These are phyloP conservation scores for Cutaneotrichosporon sp. DNA, from an alignment of 1,284 basidiomycete species.

Conservation along the genomic window DNA sequence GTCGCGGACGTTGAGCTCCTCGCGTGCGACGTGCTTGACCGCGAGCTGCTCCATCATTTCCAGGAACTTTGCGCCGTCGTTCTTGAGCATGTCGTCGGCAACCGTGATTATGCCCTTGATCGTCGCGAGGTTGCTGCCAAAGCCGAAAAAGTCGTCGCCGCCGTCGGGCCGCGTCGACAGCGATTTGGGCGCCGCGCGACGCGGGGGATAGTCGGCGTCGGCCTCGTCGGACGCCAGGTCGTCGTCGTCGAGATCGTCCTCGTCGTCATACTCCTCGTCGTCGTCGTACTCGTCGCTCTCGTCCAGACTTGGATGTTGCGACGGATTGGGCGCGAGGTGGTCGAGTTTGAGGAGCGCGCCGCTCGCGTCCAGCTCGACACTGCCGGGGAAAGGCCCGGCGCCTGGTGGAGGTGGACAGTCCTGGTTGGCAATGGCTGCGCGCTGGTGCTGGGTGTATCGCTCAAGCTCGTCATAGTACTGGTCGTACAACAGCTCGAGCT, in stretches of 20 bases:
- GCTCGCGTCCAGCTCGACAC: conserved; percentile 89
- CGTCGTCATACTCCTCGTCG: conserved; percentile 44
- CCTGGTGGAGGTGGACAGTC: conserved; percentile 85
- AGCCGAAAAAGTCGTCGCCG: conserved; percentile 66
- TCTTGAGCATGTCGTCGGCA: conserved; percentile 95
- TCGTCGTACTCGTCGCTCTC: conserved; percentile 43
- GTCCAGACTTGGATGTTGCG: conserved; percentile 43
- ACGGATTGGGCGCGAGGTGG: conserved; percentile 50
- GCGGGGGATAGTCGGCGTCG: conserved; percentile 48
- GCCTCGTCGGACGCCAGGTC: conserved; percentile 62
- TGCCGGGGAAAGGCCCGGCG: conserved; percentile 95
- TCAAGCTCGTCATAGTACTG: conserved; percentile 99
- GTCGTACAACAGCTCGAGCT: conserved; percentile 98
- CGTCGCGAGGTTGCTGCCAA: conserved; percentile 71
- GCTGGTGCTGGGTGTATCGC: conserved; percentile 95
- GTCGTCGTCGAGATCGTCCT: conserved; percentile 56
- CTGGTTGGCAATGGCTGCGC: conserved; percentile 77
- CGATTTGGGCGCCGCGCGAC: conserved; percentile 23
- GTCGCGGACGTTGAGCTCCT: conserved; percentile 65
- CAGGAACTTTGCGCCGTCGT: conserved; percentile 96
- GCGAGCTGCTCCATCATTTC: conserved; percentile 99
- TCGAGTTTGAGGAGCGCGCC: conserved; percentile 70
- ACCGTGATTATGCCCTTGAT: conserved; percentile 96
- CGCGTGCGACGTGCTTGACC: conserved; percentile 84
- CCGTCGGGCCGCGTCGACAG: conserved; percentile 35